A percentile compares a stretch with the other conserved stretches of the same genome.
These are phyloP conservation scores for Malassezia nana DNA, from an alignment of 1,284 basidiomycete species.

Conservation along the genomic window DNA sequence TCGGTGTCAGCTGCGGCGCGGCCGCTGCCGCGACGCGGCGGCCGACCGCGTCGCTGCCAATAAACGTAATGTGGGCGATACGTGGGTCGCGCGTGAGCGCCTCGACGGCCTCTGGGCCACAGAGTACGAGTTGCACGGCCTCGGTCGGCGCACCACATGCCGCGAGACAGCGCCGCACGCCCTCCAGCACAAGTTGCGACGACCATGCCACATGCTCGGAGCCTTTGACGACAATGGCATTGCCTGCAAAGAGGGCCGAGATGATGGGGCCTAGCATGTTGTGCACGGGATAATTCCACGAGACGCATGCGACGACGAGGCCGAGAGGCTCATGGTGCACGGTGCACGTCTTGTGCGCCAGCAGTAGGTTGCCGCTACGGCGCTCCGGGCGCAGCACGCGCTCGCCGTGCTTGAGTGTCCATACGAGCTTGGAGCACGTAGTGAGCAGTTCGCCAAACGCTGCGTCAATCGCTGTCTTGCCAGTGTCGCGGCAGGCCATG, in stretches of 20 bases:
- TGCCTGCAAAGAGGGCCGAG: slow-evolving; percentile 77
- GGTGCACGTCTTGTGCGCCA: slow-evolving; percentile 67
- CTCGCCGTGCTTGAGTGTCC: slow-evolving; percentile 36
- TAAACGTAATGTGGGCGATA: slow-evolving; percentile 68
- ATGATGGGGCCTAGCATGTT: slow-evolving; percentile 88
- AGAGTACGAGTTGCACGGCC: slow-evolving; percentile 56
- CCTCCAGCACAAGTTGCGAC: slow-evolving; percentile 55
- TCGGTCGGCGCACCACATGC: slow-evolving; percentile 70
- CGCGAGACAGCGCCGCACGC: slow-evolving; percentile 38
- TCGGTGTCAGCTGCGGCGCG: slow-evolving; percentile 72
- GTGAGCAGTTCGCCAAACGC: slow-evolving; percentile 48
- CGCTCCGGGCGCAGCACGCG: slow-evolving; percentile 24
- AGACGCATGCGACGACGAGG: slow-evolving; percentile 80
- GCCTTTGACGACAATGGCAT: slow-evolving; percentile 81
- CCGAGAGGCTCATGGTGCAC: slow-evolving; percentile 88
- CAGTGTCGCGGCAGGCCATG: slow-evolving; percentile 87
- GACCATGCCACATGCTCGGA: slow-evolving; percentile 42
- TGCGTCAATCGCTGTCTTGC: slow-evolving; percentile 68
- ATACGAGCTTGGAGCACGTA: slow-evolving; percentile 36
- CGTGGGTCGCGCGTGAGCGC: slow-evolving; percentile 66
- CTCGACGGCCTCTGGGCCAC: slow-evolving; percentile 75
- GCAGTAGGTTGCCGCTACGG: slow-evolving; percentile 58
- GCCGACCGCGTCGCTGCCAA: slow-evolving; percentile 83
- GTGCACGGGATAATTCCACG: slow-evolving; percentile 67
- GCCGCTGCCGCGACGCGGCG: slow-evolving; percentile 73